These are phyloP conservation scores for Aureobasidium zeae DNA, from an alignment of 2,329 filamentous ascomycete genomes.

Conservation along the genomic window DNA sequence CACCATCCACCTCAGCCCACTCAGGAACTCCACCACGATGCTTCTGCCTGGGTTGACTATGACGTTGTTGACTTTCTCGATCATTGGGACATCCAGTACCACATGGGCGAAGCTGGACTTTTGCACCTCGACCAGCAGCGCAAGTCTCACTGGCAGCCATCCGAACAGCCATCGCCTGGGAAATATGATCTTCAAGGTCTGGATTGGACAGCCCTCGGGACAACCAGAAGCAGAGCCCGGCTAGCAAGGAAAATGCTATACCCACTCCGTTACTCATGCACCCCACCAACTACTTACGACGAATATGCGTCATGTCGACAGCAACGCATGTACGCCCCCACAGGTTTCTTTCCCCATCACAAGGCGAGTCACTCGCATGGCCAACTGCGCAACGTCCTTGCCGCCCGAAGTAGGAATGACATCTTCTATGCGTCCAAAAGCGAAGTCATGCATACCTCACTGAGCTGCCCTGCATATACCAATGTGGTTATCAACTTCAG, in stretches of 20 bases:
- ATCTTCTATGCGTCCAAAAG: conserved; percentile 44
- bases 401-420: conserved; percentile 45
- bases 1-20: neutral
- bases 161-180: conserved; percentile 13
- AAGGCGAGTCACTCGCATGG: conserved; percentile 48
- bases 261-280: conserved; percentile 16
- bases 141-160: conserved; percentile 16
- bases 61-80: conserved; percentile 27
- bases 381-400: conserved; percentile 50
- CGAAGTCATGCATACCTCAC: conserved; percentile 41
- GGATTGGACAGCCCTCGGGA: conserved; percentile 26
- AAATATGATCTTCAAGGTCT: conserved; percentile 30
- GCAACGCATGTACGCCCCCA: conserved; percentile 24
- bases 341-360: conserved; percentile 31
- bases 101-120: conserved; percentile 19
- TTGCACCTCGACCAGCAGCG: conserved; percentile 17
- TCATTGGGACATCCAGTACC: conserved; percentile 23
- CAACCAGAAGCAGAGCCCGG: conserved; percentile 23
- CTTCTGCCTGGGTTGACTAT: conserved; percentile 18
- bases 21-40: conserved; percentile 7
- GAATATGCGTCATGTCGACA: neutral
- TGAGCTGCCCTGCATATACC: conserved; percentile 36
- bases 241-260: conserved; percentile 25
- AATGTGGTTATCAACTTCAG: conserved; percentile 42
- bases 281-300: neutral